These are phyloP conservation scores for Phytophthora quininea DNA, from an alignment of 352 stramenopile species.

Conservation along the genomic window DNA sequence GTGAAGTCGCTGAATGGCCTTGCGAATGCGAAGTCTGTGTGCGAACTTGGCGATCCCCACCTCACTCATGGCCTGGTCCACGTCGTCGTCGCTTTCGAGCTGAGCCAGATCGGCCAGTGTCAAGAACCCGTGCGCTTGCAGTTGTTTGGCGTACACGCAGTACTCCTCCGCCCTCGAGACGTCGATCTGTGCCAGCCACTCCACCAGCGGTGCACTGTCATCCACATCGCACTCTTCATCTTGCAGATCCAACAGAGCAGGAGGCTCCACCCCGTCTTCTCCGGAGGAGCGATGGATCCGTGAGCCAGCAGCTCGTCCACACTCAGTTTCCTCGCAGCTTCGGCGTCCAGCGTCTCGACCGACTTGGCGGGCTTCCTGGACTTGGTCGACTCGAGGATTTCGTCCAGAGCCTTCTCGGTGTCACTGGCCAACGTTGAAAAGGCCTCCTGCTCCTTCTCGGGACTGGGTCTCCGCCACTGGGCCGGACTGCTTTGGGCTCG, in stretches of 20 bases:
- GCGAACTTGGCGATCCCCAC: conserved; percentile 80
- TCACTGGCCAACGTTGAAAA: conserved; percentile 47
- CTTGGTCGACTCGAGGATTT: conserved; percentile 43
- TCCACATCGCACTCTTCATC: conserved; percentile 28
- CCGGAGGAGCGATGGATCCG: conserved; percentile 29
- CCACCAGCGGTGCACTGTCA: conserved; percentile 37
- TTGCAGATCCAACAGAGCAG: conserved; percentile 34
- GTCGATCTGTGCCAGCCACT: conserved; percentile 69
- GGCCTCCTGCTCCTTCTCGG: conserved; percentile 28
- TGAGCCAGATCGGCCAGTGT: conserved; percentile 61
- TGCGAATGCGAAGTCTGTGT: conserved; percentile 69
- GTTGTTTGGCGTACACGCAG: conserved; percentile 55
- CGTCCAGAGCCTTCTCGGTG: conserved; percentile 56
- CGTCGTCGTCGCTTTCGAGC: conserved; percentile 63
- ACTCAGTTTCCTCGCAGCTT: conserved; percentile 56
- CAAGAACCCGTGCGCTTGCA: conserved; percentile 73
- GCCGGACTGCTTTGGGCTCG: conserved; percentile 20
- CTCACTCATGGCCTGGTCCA: conserved; percentile 80
- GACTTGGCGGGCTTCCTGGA: conserved; percentile 25
- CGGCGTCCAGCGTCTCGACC: conserved; percentile 36
- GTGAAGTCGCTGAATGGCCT: conserved; percentile 66
- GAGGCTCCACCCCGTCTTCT: conserved; percentile 43
- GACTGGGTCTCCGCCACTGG: conserved; percentile 18
- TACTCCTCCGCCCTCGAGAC: conserved; percentile 53
- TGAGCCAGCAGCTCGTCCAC: conserved; percentile 59